Base-by-base conservation (phyloP, 2,329 filamentous ascomycete genomes). In the Didymella exigua region DNA sequence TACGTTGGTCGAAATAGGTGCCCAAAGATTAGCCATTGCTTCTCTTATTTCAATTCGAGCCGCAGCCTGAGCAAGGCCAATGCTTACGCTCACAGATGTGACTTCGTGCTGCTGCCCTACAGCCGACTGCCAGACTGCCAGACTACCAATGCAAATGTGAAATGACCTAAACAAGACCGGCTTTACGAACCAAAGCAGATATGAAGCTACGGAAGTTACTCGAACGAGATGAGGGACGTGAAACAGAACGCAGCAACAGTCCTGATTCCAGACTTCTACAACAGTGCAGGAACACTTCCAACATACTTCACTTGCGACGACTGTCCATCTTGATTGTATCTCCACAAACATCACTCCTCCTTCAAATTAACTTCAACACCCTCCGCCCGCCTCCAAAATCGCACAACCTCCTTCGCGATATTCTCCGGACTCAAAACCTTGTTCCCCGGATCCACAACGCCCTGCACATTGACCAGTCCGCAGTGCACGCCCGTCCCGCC, bases 381-480 rank as follows among this genome's bases (percentile, higher is more conserved):
- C 53, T 67, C 73, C 49, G 73, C 71, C 30, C 18, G 43, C 55
- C 75, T 71, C 65, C 77, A 82, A 59, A 81, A 74, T 33, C 67
- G 70, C 73, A 77, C 81, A 10, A 76, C 73, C 61, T 74, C 72
- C 23, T 75, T 67, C 0, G 81, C 79, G 59, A 83, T 82, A 21
- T 77, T 77, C 38, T 58, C 63, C 0, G 80, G 79, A 56, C 78
- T 82, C 43, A 79, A 54, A 2, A 69, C 69, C 56, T 74, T 72
- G n/a, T 78, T 73, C 9, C 77, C 71, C 0, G 73, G 69, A 2
- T 63, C 63, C 0, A 83, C 79, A 0, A 67, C 60, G 0, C 81
- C 82, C 3, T 76, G 77, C 0, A 83, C 76, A 42, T 67, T 75
- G 2, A 84, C 65, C 16, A 84, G 62, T 0, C 77, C 81, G 16